Evolutionary conservation across 2,329 filamentous ascomycete species (phyloP).

Genomic region (Arthrobotrys entomopaga): DNA sequence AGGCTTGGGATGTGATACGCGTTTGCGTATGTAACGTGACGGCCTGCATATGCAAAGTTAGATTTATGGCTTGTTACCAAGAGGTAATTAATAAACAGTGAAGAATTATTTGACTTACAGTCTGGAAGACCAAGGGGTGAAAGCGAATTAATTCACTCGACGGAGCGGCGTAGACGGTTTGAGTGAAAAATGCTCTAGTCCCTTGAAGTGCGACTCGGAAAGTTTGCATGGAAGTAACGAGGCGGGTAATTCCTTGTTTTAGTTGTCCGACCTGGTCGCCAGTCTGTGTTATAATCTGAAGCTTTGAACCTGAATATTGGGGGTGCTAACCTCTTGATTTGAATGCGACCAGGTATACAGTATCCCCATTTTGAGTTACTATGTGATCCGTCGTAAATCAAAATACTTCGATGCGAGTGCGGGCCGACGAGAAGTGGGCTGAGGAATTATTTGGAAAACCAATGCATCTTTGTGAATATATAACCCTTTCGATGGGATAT

Average conservation of each 20-base stretch:
- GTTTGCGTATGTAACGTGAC: slow-evolving; percentile 41
- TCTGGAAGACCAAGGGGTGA: slow-evolving; percentile 45
- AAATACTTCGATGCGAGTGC: no score
- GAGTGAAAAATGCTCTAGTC: slow-evolving; percentile 28
- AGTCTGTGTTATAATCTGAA: no score
- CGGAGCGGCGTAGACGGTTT: slow-evolving; percentile 37
- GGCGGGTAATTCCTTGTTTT: slow-evolving; percentile 30
- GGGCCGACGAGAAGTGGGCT: no score
- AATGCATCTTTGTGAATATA: no score
- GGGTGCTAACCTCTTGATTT: slow-evolving; percentile 18
- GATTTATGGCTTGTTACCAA: no score
- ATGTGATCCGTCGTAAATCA: no score
- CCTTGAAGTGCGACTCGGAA: slow-evolving; percentile 28
- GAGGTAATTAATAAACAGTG: no score
- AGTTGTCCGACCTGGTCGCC: slow-evolving; percentile 6
- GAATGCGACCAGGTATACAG: slow-evolving; percentile 18
- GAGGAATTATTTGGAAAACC: no score
- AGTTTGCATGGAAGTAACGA: slow-evolving; percentile 35
- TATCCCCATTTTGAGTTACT: slow-evolving; percentile 15
- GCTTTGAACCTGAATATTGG: no score
- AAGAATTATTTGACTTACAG: slow-evolving; percentile 30
- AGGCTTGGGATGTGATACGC: slow-evolving; percentile 18
- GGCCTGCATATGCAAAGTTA: no score
- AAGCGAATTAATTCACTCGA: background rate
- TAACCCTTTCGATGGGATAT: no score